A percentile compares a stretch with the other conserved stretches of the same genome.
Conservation (phyloP, 2,329 filamentous ascomycete species). For the Rhexocercosporidium sp. region DNA sequence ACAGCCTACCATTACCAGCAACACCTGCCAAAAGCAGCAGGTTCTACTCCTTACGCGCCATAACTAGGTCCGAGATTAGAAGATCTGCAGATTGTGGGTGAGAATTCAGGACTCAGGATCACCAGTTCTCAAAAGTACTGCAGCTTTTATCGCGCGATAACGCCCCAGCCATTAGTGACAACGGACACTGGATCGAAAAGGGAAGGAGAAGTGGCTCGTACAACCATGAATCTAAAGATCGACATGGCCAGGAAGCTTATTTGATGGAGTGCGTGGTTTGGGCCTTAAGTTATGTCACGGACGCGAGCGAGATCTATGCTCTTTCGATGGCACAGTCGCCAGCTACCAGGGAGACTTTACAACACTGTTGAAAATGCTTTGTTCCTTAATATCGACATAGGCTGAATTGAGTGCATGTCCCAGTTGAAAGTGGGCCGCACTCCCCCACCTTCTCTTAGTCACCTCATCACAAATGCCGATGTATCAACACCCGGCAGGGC, state of each 20-base stretch:
- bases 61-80: neutral
- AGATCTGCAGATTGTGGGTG: neutral
- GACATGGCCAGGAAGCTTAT: neutral
- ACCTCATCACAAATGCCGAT: neutral
- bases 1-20: neutral
- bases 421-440: neutral
- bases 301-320: too few relatives aligned
- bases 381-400: too few relatives aligned
- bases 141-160: neutral
- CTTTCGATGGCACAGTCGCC: too few relatives aligned
- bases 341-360: too few relatives aligned
- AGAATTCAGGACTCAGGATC: neutral
- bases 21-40: neutral
- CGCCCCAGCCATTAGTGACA: neutral
- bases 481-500: neutral
- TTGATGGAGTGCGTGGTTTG: neutral
- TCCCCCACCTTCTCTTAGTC: neutral
- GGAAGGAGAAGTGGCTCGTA: neutral
- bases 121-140: neutral
- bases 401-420: neutral
- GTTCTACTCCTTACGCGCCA: neutral
- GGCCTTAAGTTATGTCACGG: too few relatives aligned
- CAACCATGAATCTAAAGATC: neutral
- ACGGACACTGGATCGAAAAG: neutral
- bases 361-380: too few relatives aligned